These are phyloP conservation scores for Colletotrichum chrysophilum DNA, from an alignment of 2,329 filamentous ascomycete species.

Conservation along the genomic window DNA sequence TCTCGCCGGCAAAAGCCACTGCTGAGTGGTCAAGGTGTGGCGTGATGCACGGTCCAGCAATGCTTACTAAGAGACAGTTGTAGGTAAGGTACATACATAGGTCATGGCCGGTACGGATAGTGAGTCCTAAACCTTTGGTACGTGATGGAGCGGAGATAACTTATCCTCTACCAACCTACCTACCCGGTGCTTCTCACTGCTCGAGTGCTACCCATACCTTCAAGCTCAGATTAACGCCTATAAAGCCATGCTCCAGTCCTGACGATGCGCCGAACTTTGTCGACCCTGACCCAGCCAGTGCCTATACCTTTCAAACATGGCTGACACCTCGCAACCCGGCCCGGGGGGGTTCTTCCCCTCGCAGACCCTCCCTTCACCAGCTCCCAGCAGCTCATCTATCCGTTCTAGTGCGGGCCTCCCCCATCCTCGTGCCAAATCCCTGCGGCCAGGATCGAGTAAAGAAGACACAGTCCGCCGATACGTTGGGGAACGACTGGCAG, in stretches of 20 bases:
- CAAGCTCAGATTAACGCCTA: background rate
- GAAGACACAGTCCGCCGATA: slow-evolving; percentile 66
- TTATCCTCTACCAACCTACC: background rate
- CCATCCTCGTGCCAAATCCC: slow-evolving; percentile 56
- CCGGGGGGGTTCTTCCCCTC: slow-evolving; percentile 59
- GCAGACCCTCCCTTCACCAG: slow-evolving; percentile 56
- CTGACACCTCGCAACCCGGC: slow-evolving; percentile 24
- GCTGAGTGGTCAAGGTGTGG: background rate
- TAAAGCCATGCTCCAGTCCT: background rate
- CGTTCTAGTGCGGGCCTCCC: slow-evolving; percentile 48
- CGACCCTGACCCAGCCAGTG: background rate
- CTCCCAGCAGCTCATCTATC: slow-evolving; percentile 54
- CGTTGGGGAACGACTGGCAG: slow-evolving; percentile 56
- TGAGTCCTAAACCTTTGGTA: background rate
- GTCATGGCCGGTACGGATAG: background rate
- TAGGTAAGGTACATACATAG: background rate
- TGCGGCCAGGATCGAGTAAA: slow-evolving; percentile 62
- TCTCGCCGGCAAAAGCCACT: background rate
- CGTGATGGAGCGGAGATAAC: background rate
- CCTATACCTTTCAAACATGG: slow-evolving; percentile 26
- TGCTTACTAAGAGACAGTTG: background rate
- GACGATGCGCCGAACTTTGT: slow-evolving; percentile 16
- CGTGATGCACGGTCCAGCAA: background rate
- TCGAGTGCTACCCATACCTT: background rate
- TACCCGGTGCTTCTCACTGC: background rate